A percentile compares a stretch with the other conserved stretches of the same genome.
phyloP scores from a whole-genome alignment of 1,139 yeast genomes.

The Sugiyamaella sp. region DNA sequence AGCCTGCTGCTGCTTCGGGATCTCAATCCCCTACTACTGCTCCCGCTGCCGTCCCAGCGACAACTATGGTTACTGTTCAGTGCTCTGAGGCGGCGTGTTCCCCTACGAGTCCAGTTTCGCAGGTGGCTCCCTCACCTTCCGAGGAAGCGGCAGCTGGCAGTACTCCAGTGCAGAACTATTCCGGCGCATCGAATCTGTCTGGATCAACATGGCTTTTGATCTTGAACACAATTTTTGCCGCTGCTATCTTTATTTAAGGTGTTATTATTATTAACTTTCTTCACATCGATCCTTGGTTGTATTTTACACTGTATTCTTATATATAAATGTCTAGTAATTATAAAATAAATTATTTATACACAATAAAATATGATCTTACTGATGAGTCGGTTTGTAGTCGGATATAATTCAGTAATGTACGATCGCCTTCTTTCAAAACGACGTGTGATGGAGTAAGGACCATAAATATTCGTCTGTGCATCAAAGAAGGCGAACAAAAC shows the following conservation, averaged over 20 bases:
- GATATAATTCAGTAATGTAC: background rate
- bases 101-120: background rate
- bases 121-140: background rate
- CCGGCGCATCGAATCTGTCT: conserved; percentile 4
- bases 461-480: no score
- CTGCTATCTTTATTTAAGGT: background rate
- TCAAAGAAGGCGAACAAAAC: no score
- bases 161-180: conserved; percentile 1
- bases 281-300: conserved; percentile 1
- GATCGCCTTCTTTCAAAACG: background rate
- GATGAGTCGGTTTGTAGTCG: background rate
- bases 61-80: conserved; percentile 1
- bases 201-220: background rate
- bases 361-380: background rate
- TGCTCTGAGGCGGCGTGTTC: conserved; percentile 4
- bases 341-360: background rate
- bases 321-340: background rate
- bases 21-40: background rate
- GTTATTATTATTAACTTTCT: conserved; percentile 1
- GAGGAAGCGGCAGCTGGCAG: background rate
- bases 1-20: background rate
- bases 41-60: background rate
- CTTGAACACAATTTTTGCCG: background rate
- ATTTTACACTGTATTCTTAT: background rate
- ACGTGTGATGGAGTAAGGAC: no score